Evolutionary conservation across 73 alveolate genomes (phyloP), one percentile per base, ranked within the genome.

Genomic region (Breviolum minutum): DNA sequence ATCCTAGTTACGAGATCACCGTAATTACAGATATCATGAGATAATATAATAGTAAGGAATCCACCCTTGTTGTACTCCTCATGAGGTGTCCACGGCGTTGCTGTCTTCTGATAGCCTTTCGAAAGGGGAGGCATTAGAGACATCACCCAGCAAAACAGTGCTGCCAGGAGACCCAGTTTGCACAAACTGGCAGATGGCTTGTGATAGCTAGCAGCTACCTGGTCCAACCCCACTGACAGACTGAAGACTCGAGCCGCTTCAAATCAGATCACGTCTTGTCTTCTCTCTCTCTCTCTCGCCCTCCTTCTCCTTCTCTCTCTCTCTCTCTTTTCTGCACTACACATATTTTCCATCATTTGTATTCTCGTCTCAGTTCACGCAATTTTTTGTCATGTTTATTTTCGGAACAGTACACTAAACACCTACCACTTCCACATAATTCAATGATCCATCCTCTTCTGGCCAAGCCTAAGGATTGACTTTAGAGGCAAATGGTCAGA

Each of bases 41-140:
- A 40, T 40, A 40, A 40, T 40, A 40, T 2, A 40, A 40, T 40
- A 40, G 0, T 40, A 40, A 40, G 54, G 54, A 40, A 40, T 40
- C 79, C 4, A 24, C 27, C 7, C 4, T 69, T 69, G 27, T 69
- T 16, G 1, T 24, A 29, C 88, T 80, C 27, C 27, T 6, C 66
- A 10, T n/a, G 66, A 89, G 96, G 96, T 89, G 27, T 79, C 63
- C 96, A 89, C 96, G 63, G 66, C 29, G 87, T 87, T 89, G 7
- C 96, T 89, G 77, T 69, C 76, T 17, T 61, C 87, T 27, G 26
- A 13, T 71, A 60, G 87, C 60, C 19, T 63, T 10, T 5, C 62
- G 7, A 54, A 26, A 19, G 86, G 96, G 48, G 87, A 19, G 74
- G 9, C 20, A 40, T 16, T 89, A 62, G 62, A 74, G 5, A 60